Evolutionary conservation across 164 flowering plant genomes (phyloP).

Genomic region (Magnolia officinalis): DNA sequence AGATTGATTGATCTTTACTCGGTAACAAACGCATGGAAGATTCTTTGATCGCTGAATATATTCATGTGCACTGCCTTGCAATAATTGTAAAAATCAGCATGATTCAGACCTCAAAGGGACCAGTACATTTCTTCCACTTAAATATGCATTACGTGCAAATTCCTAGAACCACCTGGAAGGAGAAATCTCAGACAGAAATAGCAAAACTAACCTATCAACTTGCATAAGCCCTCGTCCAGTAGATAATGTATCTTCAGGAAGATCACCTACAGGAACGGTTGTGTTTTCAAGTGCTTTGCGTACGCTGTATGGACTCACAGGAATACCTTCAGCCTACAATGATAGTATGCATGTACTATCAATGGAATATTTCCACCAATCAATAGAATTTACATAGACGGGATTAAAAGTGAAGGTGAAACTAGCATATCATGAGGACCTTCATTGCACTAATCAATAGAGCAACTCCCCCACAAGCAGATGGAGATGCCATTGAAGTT

Average conservation of each 20-base stretch:
- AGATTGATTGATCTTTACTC: conserved; percentile 57
- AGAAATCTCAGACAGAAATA: background rate
- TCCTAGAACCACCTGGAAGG: background rate
- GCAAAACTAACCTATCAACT: conserved; percentile 75
- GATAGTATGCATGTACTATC: background rate
- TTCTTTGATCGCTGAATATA: conserved; percentile 48
- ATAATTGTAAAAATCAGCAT: conserved; percentile 2
- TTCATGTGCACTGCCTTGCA: conserved; percentile 67
- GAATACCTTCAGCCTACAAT: conserved; percentile 77
- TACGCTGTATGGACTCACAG: conserved; percentile 84
- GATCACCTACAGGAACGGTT: conserved; percentile 50
- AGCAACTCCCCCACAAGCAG: conserved; percentile 99
- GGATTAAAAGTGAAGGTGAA: background rate
- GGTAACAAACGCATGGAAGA: conserved; percentile 65
- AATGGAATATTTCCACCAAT: background rate
- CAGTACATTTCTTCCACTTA: background rate
- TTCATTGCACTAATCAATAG: conserved; percentile 81
- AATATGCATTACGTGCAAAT: background rate
- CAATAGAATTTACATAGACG: background rate
- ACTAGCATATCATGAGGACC: conserved; percentile 30
- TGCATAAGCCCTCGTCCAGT: conserved; percentile 96
- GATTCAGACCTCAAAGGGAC: background rate
- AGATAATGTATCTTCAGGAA: conserved; percentile 78
- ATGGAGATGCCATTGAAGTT: conserved; percentile 99
- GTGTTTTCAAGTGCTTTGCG: conserved; percentile 92